These are phyloP conservation scores for Agaricus subrufescens DNA, from an alignment of 768 basidiomycete genomes.

Conservation along the genomic window DNA sequence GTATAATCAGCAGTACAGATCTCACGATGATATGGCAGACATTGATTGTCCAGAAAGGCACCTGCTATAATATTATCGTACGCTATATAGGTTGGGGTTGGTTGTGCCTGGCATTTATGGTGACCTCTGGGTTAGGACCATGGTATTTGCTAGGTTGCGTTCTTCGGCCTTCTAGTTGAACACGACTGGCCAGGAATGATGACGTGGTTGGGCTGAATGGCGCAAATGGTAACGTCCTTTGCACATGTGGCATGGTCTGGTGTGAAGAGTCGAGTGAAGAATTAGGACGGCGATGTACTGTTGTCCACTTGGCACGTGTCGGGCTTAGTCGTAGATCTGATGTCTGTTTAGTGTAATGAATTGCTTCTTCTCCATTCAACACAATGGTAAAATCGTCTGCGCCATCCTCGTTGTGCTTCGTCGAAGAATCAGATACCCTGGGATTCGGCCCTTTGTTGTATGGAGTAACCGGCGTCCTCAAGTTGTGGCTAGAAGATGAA, in stretches of 20 bases:
- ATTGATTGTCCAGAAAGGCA: neutral
- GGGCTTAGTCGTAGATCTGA: constrained; percentile 7
- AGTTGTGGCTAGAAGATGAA: neutral
- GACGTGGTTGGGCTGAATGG: neutral
- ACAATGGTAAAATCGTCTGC: constrained; percentile 4
- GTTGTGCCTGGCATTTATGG: neutral
- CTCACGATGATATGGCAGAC: neutral
- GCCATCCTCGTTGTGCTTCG: neutral
- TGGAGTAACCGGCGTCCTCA: neutral
- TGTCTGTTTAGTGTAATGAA: constrained; percentile 8
- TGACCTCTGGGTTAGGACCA: neutral
- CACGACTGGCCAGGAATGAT: constrained; percentile 1
- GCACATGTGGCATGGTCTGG: neutral
- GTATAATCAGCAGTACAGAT: constrained; percentile 4
- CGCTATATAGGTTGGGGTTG: neutral
- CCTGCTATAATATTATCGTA: neutral
- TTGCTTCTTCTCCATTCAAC: constrained; percentile 3
- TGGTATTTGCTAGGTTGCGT: neutral
- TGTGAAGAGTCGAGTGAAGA: neutral
- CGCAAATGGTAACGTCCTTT: neutral
- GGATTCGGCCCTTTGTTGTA: neutral
- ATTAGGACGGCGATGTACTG: neutral
- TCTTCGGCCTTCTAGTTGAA: neutral
- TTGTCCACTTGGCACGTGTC: neutral
- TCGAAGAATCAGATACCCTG: neutral